A percentile compares a stretch with the other conserved stretches of the same genome.
Evolutionary conservation across 2,329 filamentous ascomycete species (phyloP).

Genomic region (Microcyclospora pomicola): DNA sequence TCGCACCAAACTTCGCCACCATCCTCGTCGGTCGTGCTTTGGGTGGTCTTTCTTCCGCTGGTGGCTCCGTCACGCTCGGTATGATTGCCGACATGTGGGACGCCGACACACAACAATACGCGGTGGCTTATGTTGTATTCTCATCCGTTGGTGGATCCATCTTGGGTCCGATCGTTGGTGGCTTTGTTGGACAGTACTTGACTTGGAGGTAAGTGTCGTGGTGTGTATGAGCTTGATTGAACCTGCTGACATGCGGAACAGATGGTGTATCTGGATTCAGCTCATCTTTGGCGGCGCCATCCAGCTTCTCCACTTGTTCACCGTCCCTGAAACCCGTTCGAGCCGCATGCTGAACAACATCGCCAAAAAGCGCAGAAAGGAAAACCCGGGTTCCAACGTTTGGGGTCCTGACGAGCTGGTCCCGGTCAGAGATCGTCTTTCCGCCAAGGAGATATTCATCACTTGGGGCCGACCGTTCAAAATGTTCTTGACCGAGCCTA

Average conservation of each 20-base stretch:
- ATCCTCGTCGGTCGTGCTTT: conserved; percentile 35
- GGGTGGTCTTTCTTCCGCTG: conserved; percentile 48
- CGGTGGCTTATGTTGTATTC: conserved; percentile 46
- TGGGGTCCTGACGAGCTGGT: conserved; percentile 65
- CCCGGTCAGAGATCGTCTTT: conserved; percentile 27
- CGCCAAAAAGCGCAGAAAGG: conserved; percentile 57
- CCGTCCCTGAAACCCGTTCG: conserved; percentile 68
- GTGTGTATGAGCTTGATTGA: too few species aligned
- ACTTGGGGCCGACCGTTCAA: conserved; percentile 56
- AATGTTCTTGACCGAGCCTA: conserved; percentile 67
- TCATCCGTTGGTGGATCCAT: conserved; percentile 25
- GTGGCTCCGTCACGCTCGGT: conserved; percentile 51
- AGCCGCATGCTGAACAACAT: conserved; percentile 69
- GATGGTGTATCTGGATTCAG: conserved; percentile 79
- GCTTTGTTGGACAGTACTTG: conserved; percentile 28
- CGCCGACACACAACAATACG: conserved; percentile 45
- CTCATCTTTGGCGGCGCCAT: conserved; percentile 64
- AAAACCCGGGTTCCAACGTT: conserved; percentile 39
- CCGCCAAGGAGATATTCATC: conserved; percentile 31
- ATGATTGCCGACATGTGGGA: conserved; percentile 54
- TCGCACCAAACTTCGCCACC: conserved; percentile 32
- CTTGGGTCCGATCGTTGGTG: conserved; percentile 24
- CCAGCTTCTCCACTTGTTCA: conserved; percentile 42
- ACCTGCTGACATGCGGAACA: conserved; percentile 3
- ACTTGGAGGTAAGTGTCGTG: conserved; percentile 40